Base-by-base conservation (phyloP, 306 rosid genomes). In the Prunus fruticosa region DNA sequence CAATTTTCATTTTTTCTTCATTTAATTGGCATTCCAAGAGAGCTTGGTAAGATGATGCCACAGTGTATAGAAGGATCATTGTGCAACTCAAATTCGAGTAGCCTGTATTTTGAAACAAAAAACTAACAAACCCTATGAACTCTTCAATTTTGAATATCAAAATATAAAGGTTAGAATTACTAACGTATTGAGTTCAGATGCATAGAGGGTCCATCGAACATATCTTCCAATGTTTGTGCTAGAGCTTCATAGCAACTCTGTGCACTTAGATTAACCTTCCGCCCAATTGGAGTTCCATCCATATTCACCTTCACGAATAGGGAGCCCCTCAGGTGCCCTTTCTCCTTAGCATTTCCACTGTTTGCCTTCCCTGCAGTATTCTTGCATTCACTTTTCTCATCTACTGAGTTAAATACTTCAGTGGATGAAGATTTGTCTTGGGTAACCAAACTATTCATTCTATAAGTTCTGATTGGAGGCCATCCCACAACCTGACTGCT, bases 401-500 rank as follows among this genome's bases (percentile, higher is more conserved):
- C 75, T n/a, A 53, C 50, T 43, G 88, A 73, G 81, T 80, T 77
- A 79, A 84, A 82, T 80, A 38, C 91, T 75, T 87, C 97, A 4
- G 87, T 64, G 9, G 82, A 75, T 25, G 90, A 83, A 49, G 85
- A 85, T 86, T 94, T 94, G 25, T 84, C 79, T 27, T 87, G 88
- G 85, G 72, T 83, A 58, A 81, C 89, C 86, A 87, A 77, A 84
- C 91, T 91, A 70, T 90, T 92, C 93, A 91, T 88, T 85, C 99
- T 87, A 67, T 82, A 85, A 64, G 89, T 43, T 83, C 90, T 78
- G 83, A 95, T 85, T 41, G 99, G 99, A 64, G 99, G 99, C 99
- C 99, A 95, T 64, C 99, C 99, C 80, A 95, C 96, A 50, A 91
- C 92, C 87, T 92, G 97, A 84, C 96, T 95, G 88, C 82, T 73